Percentiles rank a stretch among this genome's conserved stretches.
These are phyloP conservation scores for Acacia confusa DNA, from an alignment of 306 rosid species.

Conservation along the genomic window DNA sequence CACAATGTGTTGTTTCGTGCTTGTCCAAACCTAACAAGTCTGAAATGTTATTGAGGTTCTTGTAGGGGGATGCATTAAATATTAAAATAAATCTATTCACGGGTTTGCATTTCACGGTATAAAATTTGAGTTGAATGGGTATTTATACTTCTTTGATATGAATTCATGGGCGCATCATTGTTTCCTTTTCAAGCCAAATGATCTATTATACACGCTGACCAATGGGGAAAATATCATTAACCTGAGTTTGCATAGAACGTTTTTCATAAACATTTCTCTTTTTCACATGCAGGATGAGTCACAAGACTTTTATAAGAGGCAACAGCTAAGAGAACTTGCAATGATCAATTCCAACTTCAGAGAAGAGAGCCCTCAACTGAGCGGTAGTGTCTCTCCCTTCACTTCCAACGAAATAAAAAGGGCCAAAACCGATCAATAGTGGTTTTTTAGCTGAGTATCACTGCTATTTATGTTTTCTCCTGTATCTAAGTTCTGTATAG, in stretches of 20 bases:
- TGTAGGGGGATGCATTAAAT: background rate
- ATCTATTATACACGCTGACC: background rate
- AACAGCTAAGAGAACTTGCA: constrained; percentile 59
- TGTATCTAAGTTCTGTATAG: constrained; percentile 43
- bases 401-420: constrained; percentile 74
- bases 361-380: constrained; percentile 61
- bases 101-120: background rate
- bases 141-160: background rate
- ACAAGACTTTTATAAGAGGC: constrained; percentile 73
- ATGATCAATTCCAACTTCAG: constrained; percentile 56
- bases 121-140: background rate
- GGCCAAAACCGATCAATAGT: constrained; percentile 66
- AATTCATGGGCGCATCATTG: background rate
- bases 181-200: background rate
- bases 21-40: background rate
- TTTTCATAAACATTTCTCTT: background rate
- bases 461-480: constrained; percentile 33
- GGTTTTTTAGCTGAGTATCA: constrained; percentile 24
- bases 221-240: background rate
- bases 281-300: constrained; percentile 68
- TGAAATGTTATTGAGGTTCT: background rate
- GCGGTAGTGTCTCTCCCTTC: constrained; percentile 68
- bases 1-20: background rate
- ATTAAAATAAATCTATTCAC: background rate
- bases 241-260: background rate